Evolutionary conservation across 2,329 filamentous ascomycete species (phyloP), one percentile per base, ranked within the genome.

Genomic region (Monosporascus sp.): DNA sequence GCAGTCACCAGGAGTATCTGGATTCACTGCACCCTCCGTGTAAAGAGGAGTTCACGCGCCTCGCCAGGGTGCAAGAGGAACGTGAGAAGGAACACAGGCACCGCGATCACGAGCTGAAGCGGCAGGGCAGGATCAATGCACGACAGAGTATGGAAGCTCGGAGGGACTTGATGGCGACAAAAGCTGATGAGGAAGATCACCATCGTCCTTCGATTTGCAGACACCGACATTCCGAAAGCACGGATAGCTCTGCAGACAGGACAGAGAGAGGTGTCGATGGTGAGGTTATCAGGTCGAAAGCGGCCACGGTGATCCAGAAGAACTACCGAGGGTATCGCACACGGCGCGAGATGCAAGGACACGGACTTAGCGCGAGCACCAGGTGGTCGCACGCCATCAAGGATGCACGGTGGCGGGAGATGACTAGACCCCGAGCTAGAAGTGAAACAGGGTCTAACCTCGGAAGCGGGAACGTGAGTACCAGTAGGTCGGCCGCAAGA

Each of bases 321-420:
- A 87, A 85, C 25, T 95, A 91, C 67, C 80, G 90, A 36, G 89
- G 90, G 6, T 89, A 95, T 68, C 80, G 88, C 51, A 79, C 82
- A 48, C 80, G 90, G 44, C 75, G 90, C 48, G 85, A 90, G 67
- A 75, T 94, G 61, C 70, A 81, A 41, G 90, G 90, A 0, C 75
- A 87, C 59, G 80, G 81, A 2, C 67, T 95, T 36, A 81, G 88
- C 67, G 80, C 88, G n/a, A 81, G 77, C 31, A 84, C 85, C 31
- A 76, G 88, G 62, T 92, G 88, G 87, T 74, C 82, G 11, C 83
- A 89, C 63, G 86, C 88, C 51, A 72, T 84, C 9, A 72, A 76
- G 22, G 84, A 85, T 57, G 75, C 75, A 7, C 77, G 77, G 58
- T 82, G 79, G 70, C 74, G 77, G n/a, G 71, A 79, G 51, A 62